Base-by-base conservation (phyloP, 768 basidiomycete genomes). In the Rhodotorula kratochvilovae region DNA sequence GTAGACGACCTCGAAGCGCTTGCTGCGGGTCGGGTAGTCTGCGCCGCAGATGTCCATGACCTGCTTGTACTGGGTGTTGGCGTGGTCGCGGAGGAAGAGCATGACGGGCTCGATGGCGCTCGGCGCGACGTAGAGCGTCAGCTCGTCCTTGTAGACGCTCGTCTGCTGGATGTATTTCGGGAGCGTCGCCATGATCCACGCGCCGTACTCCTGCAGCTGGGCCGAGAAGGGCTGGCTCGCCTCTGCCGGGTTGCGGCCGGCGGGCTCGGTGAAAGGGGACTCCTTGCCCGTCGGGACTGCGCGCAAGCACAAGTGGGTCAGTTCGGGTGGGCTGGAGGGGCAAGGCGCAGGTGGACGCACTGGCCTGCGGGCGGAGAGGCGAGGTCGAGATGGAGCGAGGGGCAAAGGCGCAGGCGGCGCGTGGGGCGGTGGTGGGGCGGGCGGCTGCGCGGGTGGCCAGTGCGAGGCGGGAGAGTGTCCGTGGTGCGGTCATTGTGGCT, bases 131-230 rank as follows among this genome's bases (percentile, higher is more conserved):
- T 97, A 94, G 63, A 98, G 85, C 35, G 90, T 88, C 70, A 98
- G 84, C 81, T 98, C 96, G 81, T 97, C 96, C 84, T 92, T 92
- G 81, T 92, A 86, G 57, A 98, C 90, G 19, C 92, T 92, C 84
- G 95, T 97, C 81, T 98, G 96, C 81, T 98, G 95, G 79, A 99
- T 87, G 83, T 88, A 96, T 83, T 96, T 98, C 63, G 95, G 95
- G 33, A 98, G 87, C 79, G 90, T 92, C 78, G 94, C 90, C 61
- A 86, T 88, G 77, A 97, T 85, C 82, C 96, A 97, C 66, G 93
- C 90, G 78, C 92, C 95, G 77, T 92, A 98, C 50, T 87, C 86
- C 81, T 98, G 95, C 48, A 98, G 84, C 31, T 87, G 84, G 79
- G 90, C 87, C 27, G 90, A 87, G 53, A 89, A 85, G 77, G 87